These are phyloP conservation scores for Kodamaea alishanica DNA, from an alignment of 1,139 yeast species.

Conservation along the genomic window DNA sequence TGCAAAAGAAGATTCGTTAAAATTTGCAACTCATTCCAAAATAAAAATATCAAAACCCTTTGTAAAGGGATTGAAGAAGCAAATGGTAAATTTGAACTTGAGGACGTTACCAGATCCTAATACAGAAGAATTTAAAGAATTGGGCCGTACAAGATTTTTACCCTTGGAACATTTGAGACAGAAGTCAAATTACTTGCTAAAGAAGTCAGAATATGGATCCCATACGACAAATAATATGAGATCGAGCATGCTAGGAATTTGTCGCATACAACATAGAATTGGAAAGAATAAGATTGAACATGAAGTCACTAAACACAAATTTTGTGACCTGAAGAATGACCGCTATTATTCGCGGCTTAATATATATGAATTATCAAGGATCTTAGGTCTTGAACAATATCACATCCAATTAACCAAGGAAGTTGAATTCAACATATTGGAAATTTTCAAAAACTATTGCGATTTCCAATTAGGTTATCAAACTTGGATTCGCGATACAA, in stretches of 20 bases:
- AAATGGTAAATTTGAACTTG: not conserved
- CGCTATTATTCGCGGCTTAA: conserved; percentile 28
- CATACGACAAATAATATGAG: too few species aligned
- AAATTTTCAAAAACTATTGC: conserved; percentile 52
- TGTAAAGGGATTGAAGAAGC: not conserved
- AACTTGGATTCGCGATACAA: conserved; percentile 81
- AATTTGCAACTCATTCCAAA: too few species aligned
- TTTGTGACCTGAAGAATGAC: conserved; percentile 7
- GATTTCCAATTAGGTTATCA: conserved; percentile 69
- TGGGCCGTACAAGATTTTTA: conserved; percentile 1
- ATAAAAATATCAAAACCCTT: too few species aligned
- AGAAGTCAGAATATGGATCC: too few species aligned
- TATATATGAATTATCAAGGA: conserved; percentile 24
- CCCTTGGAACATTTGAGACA: not conserved
- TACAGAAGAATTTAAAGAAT: conserved; percentile 1
- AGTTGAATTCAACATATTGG: conserved; percentile 55
- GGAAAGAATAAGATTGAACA: too few species aligned
- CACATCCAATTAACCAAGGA: conserved; percentile 26
- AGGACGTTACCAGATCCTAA: conserved; percentile 1
- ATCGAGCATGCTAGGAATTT: too few species aligned
- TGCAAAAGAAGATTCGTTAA: too few species aligned
- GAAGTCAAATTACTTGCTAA: not conserved
- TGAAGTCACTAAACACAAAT: not conserved
- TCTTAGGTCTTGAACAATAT: conserved; percentile 23
- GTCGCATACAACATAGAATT: too few species aligned